phyloP scores from a whole-genome alignment of 345 rosid genomes.

The Gossypium longicalyx region DNA sequence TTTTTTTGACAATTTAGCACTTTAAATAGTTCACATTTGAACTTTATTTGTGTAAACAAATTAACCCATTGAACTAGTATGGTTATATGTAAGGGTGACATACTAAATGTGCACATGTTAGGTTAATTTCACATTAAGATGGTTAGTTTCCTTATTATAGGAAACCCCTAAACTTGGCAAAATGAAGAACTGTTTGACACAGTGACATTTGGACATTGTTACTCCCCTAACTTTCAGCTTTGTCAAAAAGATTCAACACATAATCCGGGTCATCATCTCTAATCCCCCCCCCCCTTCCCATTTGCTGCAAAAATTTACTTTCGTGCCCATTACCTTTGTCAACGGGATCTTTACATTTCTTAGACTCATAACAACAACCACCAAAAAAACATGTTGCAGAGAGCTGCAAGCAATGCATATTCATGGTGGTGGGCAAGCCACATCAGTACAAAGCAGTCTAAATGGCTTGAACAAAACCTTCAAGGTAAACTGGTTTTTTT shows the following conservation, averaged over 20 bases:
- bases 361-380: too few relatives aligned
- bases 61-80: too few relatives aligned
- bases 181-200: neutral
- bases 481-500: conserved; percentile 35
- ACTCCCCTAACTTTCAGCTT: conserved; percentile 1
- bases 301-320: conserved; percentile 9
- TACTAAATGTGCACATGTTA: too few relatives aligned
- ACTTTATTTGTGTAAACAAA: too few relatives aligned
- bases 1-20: too few relatives aligned
- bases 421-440: conserved; percentile 98
- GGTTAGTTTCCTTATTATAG: neutral
- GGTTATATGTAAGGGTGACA: too few relatives aligned
- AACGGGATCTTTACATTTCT: neutral
- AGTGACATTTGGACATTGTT: conserved; percentile 6
- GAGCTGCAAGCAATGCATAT: conserved; percentile 82
- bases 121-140: too few relatives aligned
- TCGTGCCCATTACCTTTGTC: neutral
- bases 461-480: conserved; percentile 81
- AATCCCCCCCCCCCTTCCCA: neutral
- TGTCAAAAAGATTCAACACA: conserved; percentile 31
- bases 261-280: conserved; percentile 24
- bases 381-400: conserved; percentile 47
- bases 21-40: too few relatives aligned
- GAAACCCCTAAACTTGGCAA: neutral
- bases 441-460: conserved; percentile 75